phyloP scores from a whole-genome alignment of 768 basidiomycete species.

The Lepiota subincarnata region DNA sequence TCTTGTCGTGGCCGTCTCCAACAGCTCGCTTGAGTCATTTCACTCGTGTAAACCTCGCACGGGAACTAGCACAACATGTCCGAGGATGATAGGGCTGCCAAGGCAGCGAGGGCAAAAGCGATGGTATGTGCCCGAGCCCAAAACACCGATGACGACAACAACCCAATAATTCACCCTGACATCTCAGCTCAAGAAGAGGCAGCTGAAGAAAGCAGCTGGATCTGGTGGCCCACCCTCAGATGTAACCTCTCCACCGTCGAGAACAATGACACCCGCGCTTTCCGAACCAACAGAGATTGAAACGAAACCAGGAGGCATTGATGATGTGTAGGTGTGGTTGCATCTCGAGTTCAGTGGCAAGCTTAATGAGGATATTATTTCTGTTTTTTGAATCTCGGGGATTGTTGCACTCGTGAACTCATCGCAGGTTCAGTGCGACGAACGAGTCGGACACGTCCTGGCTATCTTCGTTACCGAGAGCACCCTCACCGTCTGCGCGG shows the following conservation, averaged over 20 bases:
- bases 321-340: conserved; percentile 58
- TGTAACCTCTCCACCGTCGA: conserved; percentile 34
- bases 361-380: background rate
- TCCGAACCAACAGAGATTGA: conserved; percentile 29
- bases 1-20: background rate
- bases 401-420: background rate
- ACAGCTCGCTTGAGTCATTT: background rate
- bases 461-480: conserved; percentile 55
- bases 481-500: conserved; percentile 31
- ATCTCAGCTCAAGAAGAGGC: conserved; percentile 73
- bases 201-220: conserved; percentile 62
- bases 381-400: background rate
- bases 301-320: conserved; percentile 41
- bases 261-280: conserved; percentile 49
- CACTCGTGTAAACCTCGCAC: background rate
- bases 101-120: conserved; percentile 80
- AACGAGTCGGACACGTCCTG: conserved; percentile 50
- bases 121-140: conserved; percentile 45
- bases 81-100: conserved; percentile 76
- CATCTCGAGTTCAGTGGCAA: background rate
- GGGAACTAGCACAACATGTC: conserved; percentile 34
- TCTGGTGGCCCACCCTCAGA: conserved; percentile 26
- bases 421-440: conserved; percentile 17
- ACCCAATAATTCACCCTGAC: background rate
- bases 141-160: background rate